A percentile compares a stretch with the other conserved stretches of the same genome.
These are phyloP conservation scores for Magnusiomyces magnusii DNA, from an alignment of 1,139 yeast species.

Conservation along the genomic window DNA sequence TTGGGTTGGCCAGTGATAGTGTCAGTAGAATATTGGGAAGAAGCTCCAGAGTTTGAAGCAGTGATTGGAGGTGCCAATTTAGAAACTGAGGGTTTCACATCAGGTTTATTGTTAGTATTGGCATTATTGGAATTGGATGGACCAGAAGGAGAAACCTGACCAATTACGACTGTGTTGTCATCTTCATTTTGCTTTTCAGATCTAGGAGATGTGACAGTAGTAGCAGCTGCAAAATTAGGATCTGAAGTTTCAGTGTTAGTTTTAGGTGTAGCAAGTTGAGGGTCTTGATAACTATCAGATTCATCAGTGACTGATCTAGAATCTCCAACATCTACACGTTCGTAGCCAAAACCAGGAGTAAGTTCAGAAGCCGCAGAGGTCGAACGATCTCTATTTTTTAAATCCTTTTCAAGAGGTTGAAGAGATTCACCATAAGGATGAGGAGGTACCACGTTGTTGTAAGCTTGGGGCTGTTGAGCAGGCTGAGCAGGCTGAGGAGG, in stretches of 20 bases:
- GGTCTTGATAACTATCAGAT: background rate
- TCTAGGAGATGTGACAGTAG: background rate
- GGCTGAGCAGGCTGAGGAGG: background rate
- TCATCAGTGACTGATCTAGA: background rate
- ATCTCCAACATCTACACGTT: conserved; percentile 19
- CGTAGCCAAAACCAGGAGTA: conserved; percentile 21
- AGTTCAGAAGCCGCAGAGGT: conserved; percentile 19
- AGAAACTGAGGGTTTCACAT: background rate
- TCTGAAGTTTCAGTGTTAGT: background rate
- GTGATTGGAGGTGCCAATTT: background rate
- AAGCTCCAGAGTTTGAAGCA: background rate
- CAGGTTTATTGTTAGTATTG: background rate
- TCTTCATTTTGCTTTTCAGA: background rate
- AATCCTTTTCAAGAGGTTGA: background rate
- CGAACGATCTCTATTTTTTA: conserved; percentile 9
- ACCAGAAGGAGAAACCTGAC: background rate
- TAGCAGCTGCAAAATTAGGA: background rate
- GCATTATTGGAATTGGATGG: background rate
- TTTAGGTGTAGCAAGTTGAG: background rate
- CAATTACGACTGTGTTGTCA: background rate
- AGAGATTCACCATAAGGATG: background rate
- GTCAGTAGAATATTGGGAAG: background rate
- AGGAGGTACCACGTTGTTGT: background rate
- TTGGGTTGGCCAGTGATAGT: background rate
- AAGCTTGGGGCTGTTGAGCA: background rate